Conservation (phyloP, 176 grass and related monocot genomes). For the Aegilops speltoides region DNA sequence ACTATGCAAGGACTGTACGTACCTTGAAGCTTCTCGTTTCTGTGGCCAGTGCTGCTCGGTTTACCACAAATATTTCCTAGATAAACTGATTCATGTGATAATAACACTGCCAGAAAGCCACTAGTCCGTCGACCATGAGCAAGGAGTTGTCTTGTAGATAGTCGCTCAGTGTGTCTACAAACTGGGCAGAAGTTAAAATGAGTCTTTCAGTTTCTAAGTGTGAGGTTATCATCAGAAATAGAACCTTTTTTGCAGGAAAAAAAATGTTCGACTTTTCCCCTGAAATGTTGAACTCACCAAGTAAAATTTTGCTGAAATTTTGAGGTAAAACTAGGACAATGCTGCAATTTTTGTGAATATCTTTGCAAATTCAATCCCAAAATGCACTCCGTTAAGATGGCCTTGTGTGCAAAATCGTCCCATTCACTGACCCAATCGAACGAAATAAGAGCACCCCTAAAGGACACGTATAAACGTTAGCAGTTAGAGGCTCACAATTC, state of each 20-base stretch:
- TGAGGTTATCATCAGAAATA: background rate
- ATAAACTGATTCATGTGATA: background rate
- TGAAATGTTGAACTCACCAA: background rate
- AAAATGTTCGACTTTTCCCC: too few species aligned
- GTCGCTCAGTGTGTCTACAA: too few species aligned
- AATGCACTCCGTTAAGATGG: background rate
- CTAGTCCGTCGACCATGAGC: too few species aligned
- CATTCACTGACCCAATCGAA: too few species aligned
- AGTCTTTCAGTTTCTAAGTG: constrained; percentile 20
- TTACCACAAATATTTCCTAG: background rate
- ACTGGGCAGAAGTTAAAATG: background rate
- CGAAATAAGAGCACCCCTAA: background rate
- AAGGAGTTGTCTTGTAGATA: too few species aligned
- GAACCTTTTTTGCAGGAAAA: too few species aligned
- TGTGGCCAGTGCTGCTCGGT: constrained; percentile 12
- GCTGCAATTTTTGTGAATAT: too few species aligned
- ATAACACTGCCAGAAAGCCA: background rate
- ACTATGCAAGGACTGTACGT: background rate
- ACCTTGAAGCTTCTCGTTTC: constrained; percentile 30
- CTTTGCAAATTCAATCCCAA: background rate
- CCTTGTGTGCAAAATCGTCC: background rate
- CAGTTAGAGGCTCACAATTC: background rate
- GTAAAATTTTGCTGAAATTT: background rate
- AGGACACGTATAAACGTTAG: background rate
- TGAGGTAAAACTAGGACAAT: background rate